Base-by-base conservation (phyloP, 139 green algal species). In the Haematococcus lacustris region DNA sequence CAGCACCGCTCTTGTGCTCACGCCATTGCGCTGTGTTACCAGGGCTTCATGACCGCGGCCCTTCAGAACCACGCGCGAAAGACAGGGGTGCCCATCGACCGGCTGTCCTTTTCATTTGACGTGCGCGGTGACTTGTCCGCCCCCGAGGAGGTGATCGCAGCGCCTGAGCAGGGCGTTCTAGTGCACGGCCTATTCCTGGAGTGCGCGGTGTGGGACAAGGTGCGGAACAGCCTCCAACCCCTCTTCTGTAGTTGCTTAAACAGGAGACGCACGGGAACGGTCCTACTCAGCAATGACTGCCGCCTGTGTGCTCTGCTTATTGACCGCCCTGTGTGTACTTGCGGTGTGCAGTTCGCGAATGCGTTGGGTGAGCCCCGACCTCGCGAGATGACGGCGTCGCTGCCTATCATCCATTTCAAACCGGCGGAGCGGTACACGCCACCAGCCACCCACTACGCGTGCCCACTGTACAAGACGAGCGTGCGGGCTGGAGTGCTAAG, bases 171-270 rank as follows among this genome's bases (percentile, higher is more conserved):
- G n/a, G 89, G 91, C n/a, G 76, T 93, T 41, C 86, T 86, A 38
- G 81, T 96, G 50, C 60, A 86, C 71, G 90, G 90, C 4, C 70
- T 96, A 59, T 95, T 80, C 72, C 32, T 96, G 38, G 90, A 96
- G 40, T 75, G 82, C 26, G 90, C 84, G 0, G 66, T 78, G 3
- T 96, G 88, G 86, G 73, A 82, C 25, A 53, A 40, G 74, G 77
- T 77, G 77, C 50, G 73, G 2, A n/a, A 37, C n/a, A n/a, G n/a
- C n/a, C n/a, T n/a, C n/a, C n/a, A n/a, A n/a, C n/a, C n/a, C n/a
- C n/a, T n/a, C n/a, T n/a, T n/a, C n/a, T n/a, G n/a, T n/a, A n/a
- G n/a, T n/a, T n/a, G n/a, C n/a, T n/a, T n/a, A n/a, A n/a, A n/a
- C n/a, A n/a, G n/a, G n/a, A n/a, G n/a, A n/a, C n/a, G n/a, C n/a